Evolutionary conservation across 169 alveolate genomes (phyloP), one percentile per base, ranked within the genome.

Genomic region (Theileria luwenshuni): DNA sequence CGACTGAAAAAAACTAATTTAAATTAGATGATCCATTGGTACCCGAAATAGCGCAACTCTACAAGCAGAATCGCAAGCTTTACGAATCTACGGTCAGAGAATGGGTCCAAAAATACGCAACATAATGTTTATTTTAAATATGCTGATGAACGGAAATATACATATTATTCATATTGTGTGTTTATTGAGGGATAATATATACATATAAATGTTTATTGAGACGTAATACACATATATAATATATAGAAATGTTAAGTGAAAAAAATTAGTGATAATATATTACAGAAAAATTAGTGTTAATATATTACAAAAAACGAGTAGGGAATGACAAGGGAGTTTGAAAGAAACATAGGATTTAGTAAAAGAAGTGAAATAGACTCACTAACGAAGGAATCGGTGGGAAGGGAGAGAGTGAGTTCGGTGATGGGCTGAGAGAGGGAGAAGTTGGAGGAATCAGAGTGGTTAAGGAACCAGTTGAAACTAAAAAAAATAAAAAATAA

Each of bases 1-100:
- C n/a, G n/a, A n/a, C n/a, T n/a, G n/a, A n/a, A n/a, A n/a, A n/a
- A n/a, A n/a, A n/a, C n/a, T n/a, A n/a, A n/a, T n/a, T n/a, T n/a
- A n/a, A n/a, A n/a, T n/a, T 68, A 88, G 98, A 96, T 76, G 99
- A 97, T 77, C 99, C 99, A 3, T 86, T 96, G 76, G 99, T 97
- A 42, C 99, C 99, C 2, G 99, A 98, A 87, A 97, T 98, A 21
- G 99, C 99, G 32, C 98, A 97, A 79, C 85, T 97, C 67, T 95
- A 94, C 86, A 96, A 94, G 92, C 94, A 95, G 52, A 98, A 97
- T 84, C 93, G 96, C 85, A 90, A 89, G 23, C 92, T 94, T 64
- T 96, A 96, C 92, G 99, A 97, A 67, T 96, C 95, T 38, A 95
- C 96, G 51, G 99, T 99, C 32, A 94, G 98, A 79, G 99, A 97